Base-by-base conservation (phyloP, 495 filamentous ascomycete species). In the Evernia prunastri region DNA sequence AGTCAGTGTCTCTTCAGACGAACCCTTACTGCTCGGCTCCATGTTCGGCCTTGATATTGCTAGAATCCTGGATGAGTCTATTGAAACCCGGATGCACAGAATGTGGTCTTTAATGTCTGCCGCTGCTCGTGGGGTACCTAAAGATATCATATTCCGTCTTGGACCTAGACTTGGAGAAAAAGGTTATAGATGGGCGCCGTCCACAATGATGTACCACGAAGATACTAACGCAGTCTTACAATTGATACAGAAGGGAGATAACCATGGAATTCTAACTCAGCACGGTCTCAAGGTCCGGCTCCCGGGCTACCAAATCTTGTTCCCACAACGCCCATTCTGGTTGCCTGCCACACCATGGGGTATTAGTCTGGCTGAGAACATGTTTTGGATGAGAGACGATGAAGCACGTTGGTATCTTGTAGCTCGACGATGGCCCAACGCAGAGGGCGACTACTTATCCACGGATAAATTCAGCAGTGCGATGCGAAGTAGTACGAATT, bases 51-150 rank as follows among this genome's bases (percentile, higher is more conserved):
- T 63, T 11, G 29, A 63, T n/a, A 10, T 63, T 15, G 42, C 43
- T 23, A 27, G 33, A n/a, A 63, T 63, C 23, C 9, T 63, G 3
- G 17, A 47, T n/a, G 61, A 53, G 18, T 13, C 61, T 20, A 53
- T 4, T 0, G 53, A 63, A 29, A 58, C 53, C n/a, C 53, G 61
- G 36, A 42, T 63, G 3, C 53, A 63, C 39, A 58, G 61, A 37
- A 37, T 63, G 37, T 63, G 61, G 61, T 58, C 61, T 17, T 56
- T 58, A 10, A 63, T 63, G 61, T 54, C 61, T 47, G 40, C 61
- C 20, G 27, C 54, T 51, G 40, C 36, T 18, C 51, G 27, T 29
- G 51, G 61, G 27, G 37, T 63, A 43, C 61, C 61, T 18, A 63
- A 58, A 63, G 20, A 33, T 58, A 63, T 63, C 10, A 18, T 63